Percentiles rank a stretch among this genome's conserved stretches.
phyloP scores from a whole-genome alignment of 2,329 filamentous ascomycete species.

The Bimuria novae-zelandiae region DNA sequence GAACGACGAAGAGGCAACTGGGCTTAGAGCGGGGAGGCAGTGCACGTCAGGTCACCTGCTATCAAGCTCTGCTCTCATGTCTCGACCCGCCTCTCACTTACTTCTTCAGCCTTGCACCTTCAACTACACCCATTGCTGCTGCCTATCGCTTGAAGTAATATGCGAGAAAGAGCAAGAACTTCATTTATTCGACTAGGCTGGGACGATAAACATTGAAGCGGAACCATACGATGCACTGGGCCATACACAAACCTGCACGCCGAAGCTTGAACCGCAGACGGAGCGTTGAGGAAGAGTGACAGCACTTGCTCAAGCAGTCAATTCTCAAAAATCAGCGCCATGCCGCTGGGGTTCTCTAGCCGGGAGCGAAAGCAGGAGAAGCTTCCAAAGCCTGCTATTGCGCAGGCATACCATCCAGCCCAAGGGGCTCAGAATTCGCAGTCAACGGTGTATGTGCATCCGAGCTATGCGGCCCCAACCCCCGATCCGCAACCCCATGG shows the following conservation, averaged over 20 bases:
- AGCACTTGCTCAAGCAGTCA: neutral
- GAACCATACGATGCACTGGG: neutral
- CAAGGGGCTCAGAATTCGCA: conserved; percentile 20
- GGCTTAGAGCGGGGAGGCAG: conserved; percentile 5
- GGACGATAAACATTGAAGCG: neutral
- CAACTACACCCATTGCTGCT: too few relatives aligned
- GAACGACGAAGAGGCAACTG: neutral
- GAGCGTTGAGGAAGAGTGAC: neutral
- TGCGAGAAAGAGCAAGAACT: neutral
- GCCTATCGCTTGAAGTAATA: neutral
- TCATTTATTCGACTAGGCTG: neutral
- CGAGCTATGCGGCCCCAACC: neutral
- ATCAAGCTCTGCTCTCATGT: conserved; percentile 3
- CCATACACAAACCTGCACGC: neutral
- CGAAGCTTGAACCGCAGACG: neutral
- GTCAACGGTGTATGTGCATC: conserved; percentile 19
- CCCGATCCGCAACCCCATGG: neutral
- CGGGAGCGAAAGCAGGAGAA: conserved; percentile 29
- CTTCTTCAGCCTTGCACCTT: neutral
- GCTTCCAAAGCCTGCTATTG: conserved; percentile 20
- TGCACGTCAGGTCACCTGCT: neutral
- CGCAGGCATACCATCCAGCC: conserved; percentile 16
- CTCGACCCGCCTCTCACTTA: too few relatives aligned
- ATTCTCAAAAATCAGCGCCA: conserved; percentile 6
- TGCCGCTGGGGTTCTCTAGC: conserved; percentile 21